phyloP scores from a whole-genome alignment of 2,329 filamentous ascomycete genomes.

The Domatiomyces catenatus region DNA sequence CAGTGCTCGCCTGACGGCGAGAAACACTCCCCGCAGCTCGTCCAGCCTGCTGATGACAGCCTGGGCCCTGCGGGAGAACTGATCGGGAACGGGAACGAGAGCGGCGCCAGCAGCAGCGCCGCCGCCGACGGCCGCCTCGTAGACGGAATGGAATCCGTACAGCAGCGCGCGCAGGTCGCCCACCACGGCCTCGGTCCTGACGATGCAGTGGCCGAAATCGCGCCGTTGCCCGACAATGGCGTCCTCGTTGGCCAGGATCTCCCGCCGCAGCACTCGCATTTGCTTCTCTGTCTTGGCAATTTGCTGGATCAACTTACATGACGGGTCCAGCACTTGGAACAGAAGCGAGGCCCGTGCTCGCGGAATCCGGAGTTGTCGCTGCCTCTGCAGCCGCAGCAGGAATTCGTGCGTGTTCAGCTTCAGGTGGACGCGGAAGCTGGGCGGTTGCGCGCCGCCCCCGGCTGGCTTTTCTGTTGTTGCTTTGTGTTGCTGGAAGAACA shows the following conservation, averaged over 20 bases:
- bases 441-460: background rate
- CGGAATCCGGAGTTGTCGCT: background rate
- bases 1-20: background rate
- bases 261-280: background rate
- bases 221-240: constrained; percentile 2
- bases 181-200: constrained; percentile 2
- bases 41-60: background rate
- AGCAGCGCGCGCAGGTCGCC: constrained; percentile 1
- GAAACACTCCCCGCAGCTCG: background rate
- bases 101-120: too few relatives aligned
- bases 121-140: too few relatives aligned
- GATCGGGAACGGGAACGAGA: background rate
- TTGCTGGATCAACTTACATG: background rate
- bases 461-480: too few relatives aligned
- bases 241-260: background rate
- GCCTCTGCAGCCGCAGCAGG: constrained; percentile 1
- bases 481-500: too few relatives aligned
- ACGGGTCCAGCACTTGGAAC: constrained; percentile 1
- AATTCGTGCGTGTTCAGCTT: constrained; percentile 6
- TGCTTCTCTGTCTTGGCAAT: constrained; percentile 1
- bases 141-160: background rate
- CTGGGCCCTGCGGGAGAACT: background rate
- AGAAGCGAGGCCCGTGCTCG: constrained; percentile 1
- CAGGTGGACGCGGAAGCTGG: constrained; percentile 2
- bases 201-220: constrained; percentile 2